Base-by-base conservation (phyloP, 2,329 filamentous ascomycete species). In the Amylocarpus encephaloides region DNA sequence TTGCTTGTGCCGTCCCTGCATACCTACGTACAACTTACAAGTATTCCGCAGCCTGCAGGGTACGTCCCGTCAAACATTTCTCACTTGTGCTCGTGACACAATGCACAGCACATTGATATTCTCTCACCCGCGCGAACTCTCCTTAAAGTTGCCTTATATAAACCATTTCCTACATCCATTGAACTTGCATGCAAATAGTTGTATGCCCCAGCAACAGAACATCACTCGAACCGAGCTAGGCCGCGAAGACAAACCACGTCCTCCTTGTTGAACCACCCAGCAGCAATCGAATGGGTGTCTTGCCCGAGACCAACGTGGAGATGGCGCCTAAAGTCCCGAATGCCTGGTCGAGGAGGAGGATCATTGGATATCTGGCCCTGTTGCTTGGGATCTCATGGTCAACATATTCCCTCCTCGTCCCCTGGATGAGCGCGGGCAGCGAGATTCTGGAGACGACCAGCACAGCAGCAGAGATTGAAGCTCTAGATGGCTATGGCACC, bases 401-500 rank as follows among this genome's bases (percentile, higher is more conserved):
- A n/a, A 22, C 30, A 15, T 52, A 52, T 33, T 40, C 35, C 19
- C 22, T 48, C 6, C 34, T 48, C 15, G 11, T n/a, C 13, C 30
- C 19, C 26, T 6, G 29, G 19, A 15, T 15, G 19, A 22, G 10
- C 10, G 16, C 47, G 33, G 29, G 35, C 41, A n/a, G n/a, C 19
- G 22, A 13, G 3, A 3, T 15, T 6, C 18, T 12, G 1, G 19
- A 36, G n/a, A n/a, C 33, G 29, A 22, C 33, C 30, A 32, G n/a
- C 15, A 18, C 19, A 18, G 1, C 29, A 15, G 13, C 6, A 9
- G 18, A 26, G 29, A 12, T 5, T 4, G 16, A 30, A 39, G 19
- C 9, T 6, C 5, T 10, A 29, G 43, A 36, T 6, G 32, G 44
- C 46, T 59, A 54, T 29, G 60, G 59, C 22, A 33, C 41, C 12